Evolutionary conservation across 2,329 filamentous ascomycete genomes (phyloP), one percentile per base, ranked within the genome.

Genomic region (Paraphaeosphaeria minitans): DNA sequence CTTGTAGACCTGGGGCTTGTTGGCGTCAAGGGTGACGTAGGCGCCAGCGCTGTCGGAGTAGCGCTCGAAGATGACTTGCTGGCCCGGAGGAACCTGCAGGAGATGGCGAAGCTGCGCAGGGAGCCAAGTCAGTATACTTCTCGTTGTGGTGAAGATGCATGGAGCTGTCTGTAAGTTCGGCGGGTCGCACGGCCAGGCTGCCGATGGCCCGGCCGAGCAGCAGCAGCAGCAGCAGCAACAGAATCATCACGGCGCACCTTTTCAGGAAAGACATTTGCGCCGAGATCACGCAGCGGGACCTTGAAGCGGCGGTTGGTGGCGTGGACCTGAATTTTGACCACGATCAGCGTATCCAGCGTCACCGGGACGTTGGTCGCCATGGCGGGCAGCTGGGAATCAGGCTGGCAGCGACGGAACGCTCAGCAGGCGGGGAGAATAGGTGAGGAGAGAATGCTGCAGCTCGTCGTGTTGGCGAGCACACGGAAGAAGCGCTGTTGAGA

Each of bases 41-140:
- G 87, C 83, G 47, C 84, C 89, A 65, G 92, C 91, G 65, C 93
- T 97, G 79, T 99, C 95, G 65, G 95, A 98, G 81, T 93, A 99
- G 67, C 95, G 92, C 82, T 98, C 93, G 71, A 98, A 89, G 70
- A 88, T 78, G 74, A 89, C 84, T 53, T 85, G 78, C 60, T 86
- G 82, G 71, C 87, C 83, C 49, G 83, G 73, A 35, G 86, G 83
- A 66, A 96, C 87, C 61, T 82, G 79, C 53, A 96, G 86, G 55
- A 89, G 80, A 63, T 80, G 78, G 66, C 90, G 90, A 67, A 96
- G 72, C 73, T 75, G 39, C 14, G 53, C 10, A 33, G 21, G 33
- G n/a, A 39, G 45, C 21, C 43, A 24, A 56, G 61, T 74, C 52
- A 72, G 69, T 62, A 47, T 45, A n/a, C 19, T 19, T 55, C 31